Conservation (phyloP, 495 filamentous ascomycete species). For the Penicillium parvum region DNA sequence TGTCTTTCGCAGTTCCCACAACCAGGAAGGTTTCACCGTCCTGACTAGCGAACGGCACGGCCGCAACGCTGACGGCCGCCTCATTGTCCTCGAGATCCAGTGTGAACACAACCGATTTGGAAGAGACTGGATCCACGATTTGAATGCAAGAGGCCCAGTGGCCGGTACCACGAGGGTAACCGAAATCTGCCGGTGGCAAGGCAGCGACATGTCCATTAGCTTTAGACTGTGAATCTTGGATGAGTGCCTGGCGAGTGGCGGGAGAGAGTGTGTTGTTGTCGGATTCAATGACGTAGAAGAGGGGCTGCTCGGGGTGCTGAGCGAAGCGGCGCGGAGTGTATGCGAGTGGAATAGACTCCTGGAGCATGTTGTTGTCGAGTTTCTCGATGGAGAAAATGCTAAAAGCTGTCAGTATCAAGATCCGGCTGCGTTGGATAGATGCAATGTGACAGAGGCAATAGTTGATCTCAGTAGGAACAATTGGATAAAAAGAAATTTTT, state of each 20-base stretch:
- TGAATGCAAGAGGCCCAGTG: conserved; percentile 96
- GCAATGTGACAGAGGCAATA: neutral
- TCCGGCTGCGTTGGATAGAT: neutral
- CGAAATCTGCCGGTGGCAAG: conserved; percentile 80
- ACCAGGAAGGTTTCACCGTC: conserved; percentile 87
- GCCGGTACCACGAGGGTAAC: conserved; percentile 73
- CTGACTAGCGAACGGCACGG: conserved; percentile 79
- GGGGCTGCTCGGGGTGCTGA: conserved; percentile 78
- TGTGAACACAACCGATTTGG: conserved; percentile 66
- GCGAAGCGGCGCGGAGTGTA: conserved; percentile 87
- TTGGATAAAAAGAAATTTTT: conserved; percentile 55
- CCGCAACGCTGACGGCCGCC: conserved; percentile 79
- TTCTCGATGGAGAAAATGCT: conserved; percentile 92
- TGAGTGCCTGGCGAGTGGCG: conserved; percentile 63
- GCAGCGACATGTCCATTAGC: conserved; percentile 62
- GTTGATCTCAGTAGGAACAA: conserved; percentile 67
- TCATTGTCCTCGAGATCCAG: conserved; percentile 88
- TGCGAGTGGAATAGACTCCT: conserved; percentile 81
- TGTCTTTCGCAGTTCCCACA: conserved; percentile 89
- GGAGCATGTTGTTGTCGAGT: conserved; percentile 77
- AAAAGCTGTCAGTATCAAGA: conserved; percentile 26
- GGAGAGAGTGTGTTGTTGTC: conserved; percentile 84
- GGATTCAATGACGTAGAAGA: conserved; percentile 91
- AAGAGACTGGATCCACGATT: conserved; percentile 74
- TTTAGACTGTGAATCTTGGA: conserved; percentile 58